Base-by-base conservation (phyloP, 2,329 filamentous ascomycete genomes). In the Exophiala alcalophila region DNA sequence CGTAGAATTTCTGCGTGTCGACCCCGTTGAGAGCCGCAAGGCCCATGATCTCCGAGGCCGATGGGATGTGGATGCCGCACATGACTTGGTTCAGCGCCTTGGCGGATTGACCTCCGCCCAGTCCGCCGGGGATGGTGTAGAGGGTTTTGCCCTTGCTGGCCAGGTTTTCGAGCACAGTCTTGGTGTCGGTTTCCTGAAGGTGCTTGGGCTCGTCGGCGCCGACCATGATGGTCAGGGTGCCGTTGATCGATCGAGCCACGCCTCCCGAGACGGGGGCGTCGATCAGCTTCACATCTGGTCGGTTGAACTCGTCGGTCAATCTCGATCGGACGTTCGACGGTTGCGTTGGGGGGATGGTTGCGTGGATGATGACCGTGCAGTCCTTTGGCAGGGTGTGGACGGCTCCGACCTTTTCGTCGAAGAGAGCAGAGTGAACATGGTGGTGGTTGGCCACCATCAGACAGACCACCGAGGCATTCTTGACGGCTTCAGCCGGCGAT, bases 391-490 rank as follows among this genome's bases (percentile, higher is more conserved):
- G 68, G 4, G 59, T 65, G 63, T 50, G 44, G 4, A 55, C 50
- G 14, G 50, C 81, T 3, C 78, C 73, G 31, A 70, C 66, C 2
- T 73, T 68, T 1, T 69, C 70, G 19, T 71, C 77, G 50, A 88
- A 79, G 2, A 89, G 65, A 1, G 84, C 81, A 0, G 70, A 66
- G 49, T 84, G 76, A 7, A 79, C 83, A 60, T 88, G 84, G 27
- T 77, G 72, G 2, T 82, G 78, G 0, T 83, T 86, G 5, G 84
- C 84, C 1, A 89, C 84, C 84, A 89, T 88, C 61, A 80, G 80
- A 26, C 52, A 49, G 12, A 54, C 51, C 12, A 56, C 52, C 11
- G 41, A 31, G 12, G 44, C 51, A 32, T 49, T 35, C 31, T 46
- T 47, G 20, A 88, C 73, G 57, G 83, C 80, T 61, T 77, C 80